phyloP scores from a whole-genome alignment of 768 basidiomycete species.

The Grammothele lineata region DNA sequence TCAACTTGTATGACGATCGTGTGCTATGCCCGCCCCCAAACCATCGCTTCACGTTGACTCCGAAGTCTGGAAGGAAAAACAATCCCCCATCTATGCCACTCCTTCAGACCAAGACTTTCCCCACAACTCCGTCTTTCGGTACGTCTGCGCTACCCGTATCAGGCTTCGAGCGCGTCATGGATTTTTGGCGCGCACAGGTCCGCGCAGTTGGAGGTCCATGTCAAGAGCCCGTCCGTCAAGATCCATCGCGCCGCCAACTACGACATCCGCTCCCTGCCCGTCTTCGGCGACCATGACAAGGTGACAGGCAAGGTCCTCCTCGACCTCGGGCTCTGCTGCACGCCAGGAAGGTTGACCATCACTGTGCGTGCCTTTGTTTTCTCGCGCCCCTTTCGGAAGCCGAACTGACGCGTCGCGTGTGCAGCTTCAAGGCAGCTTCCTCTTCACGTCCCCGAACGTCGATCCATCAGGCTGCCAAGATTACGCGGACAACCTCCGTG shows the following conservation, averaged over 20 bases:
- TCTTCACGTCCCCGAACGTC: constrained; percentile 32
- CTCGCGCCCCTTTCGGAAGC: background rate
- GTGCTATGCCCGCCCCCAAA: constrained; percentile 8
- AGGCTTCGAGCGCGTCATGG: no score
- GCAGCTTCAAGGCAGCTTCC: constrained; percentile 63
- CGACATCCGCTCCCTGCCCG: constrained; percentile 33
- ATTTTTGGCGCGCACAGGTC: constrained; percentile 6
- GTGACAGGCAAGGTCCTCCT: constrained; percentile 58
- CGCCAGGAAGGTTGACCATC: constrained; percentile 52
- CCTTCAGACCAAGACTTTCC: constrained; percentile 13
- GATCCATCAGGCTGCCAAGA: constrained; percentile 14
- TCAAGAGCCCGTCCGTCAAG: constrained; percentile 61
- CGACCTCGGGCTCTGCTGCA: constrained; percentile 43
- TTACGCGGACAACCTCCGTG: constrained; percentile 6
- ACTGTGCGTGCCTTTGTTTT: constrained; percentile 37
- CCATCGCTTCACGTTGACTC: constrained; percentile 14
- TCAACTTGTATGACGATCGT: constrained; percentile 9
- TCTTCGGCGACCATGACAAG: constrained; percentile 58
- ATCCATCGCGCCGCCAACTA: constrained; percentile 30
- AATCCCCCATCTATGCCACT: background rate
- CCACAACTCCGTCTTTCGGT: constrained; percentile 26
- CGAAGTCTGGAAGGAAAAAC: constrained; percentile 5
- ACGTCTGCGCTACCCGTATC: background rate
- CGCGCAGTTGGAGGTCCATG: constrained; percentile 50
- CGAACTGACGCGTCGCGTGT: background rate